These are phyloP conservation scores for Phascolomyces articulosus DNA, from an alignment of 371 early-diverging fungal species.

Conservation along the genomic window DNA sequence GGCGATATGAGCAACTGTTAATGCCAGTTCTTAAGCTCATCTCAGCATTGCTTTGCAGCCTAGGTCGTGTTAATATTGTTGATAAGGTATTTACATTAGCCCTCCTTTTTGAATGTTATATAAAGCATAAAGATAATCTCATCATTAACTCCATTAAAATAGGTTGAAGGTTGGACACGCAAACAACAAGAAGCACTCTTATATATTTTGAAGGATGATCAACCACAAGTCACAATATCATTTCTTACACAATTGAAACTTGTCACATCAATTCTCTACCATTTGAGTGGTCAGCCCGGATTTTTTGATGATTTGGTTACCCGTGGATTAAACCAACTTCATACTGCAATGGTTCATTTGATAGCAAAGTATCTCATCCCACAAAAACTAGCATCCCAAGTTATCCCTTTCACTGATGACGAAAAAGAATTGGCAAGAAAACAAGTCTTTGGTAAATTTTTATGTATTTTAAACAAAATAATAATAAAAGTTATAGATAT, in stretches of 20 bases:
- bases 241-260: constrained; percentile 54
- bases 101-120: too few relatives aligned
- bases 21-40: constrained; percentile 67
- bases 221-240: constrained; percentile 35
- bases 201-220: constrained; percentile 58
- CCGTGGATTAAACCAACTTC: constrained; percentile 42
- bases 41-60: constrained; percentile 51
- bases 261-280: constrained; percentile 46
- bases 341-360: constrained; percentile 47
- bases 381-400: constrained; percentile 37
- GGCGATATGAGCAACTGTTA: constrained; percentile 65
- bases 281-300: constrained; percentile 42
- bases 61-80: constrained; percentile 57
- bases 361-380: constrained; percentile 46
- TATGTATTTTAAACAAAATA: too few relatives aligned
- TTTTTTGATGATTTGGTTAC: constrained; percentile 39
- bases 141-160: not conserved
- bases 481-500: too few relatives aligned
- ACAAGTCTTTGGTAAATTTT: constrained; percentile 24
- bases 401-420: constrained; percentile 43
- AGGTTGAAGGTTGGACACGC: constrained; percentile 62
- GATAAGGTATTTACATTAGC: constrained; percentile 34
- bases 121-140: not conserved
- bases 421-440: constrained; percentile 42
- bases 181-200: constrained; percentile 66